Base-by-base conservation (phyloP, 805 yeast genomes). In the Citeromyces matritensis region DNA sequence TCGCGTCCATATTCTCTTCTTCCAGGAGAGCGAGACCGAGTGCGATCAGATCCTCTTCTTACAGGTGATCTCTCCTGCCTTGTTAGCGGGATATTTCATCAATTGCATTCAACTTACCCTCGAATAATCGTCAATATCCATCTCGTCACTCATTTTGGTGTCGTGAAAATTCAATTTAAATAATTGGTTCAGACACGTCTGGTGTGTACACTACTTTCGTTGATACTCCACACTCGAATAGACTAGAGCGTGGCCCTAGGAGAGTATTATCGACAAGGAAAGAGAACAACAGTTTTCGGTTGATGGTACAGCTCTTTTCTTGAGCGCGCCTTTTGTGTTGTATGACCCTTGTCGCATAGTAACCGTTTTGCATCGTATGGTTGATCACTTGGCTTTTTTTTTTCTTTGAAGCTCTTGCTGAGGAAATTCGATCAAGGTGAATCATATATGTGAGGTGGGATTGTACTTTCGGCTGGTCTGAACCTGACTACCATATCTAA, bases 121-220 rank as follows among this genome's bases (percentile, higher is more conserved):
- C 48, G 71, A 58, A 43, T 66, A 67, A 40, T 69, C 73, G 47
- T 72, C 81, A 39, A 69, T 60, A 42, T 73, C 80, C 73, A 73
- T 71, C 34, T 56, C 62, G 36, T 70, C 77, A 32, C 61, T 48
- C 77, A 70, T 69, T 35, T 37, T 47, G 11, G n/a, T 29, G 21
- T 9, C 23, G 15, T 15, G 15, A 8, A 29, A 14, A n/a, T 17
- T 17, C 21, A 17, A 17, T 5, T 17, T 7, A 7, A 17, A 17
- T n/a, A 17, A 17, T 17, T 17, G 21, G 21, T 17, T 17, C 21
- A 5, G 6, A 17, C 21, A 17, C 21, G 21, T 9, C 10, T 9
- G 25, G 10, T 9, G 25, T 23, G 25, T 23, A 23, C 10, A 9
- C 10, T 10, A 10, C 25, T 9, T 9, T 23, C 10, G 9, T 9